A percentile compares a stretch with the other conserved stretches of the same genome.
phyloP scores from a whole-genome alignment of 352 stramenopile species.

The Aphanomyces cochlioides region DNA sequence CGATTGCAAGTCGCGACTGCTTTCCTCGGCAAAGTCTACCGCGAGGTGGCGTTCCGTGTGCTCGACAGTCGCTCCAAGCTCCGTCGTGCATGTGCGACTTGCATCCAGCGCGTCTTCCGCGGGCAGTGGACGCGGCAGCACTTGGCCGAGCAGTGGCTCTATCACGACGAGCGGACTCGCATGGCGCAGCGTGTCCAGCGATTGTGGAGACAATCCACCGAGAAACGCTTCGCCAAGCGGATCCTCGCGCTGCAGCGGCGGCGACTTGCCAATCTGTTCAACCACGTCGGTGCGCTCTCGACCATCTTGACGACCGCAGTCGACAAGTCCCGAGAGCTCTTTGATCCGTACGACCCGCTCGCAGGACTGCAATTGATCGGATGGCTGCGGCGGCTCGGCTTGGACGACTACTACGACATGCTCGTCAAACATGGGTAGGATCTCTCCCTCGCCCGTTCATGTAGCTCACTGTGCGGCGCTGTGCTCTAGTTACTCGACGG shows the following conservation, averaged over 20 bases:
- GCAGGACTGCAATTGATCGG: slow-evolving; percentile 44
- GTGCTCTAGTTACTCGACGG: slow-evolving; percentile 8
- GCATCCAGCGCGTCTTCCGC: slow-evolving; percentile 10
- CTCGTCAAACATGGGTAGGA: slow-evolving; percentile 7
- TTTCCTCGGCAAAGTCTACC: not conserved
- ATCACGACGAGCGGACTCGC: slow-evolving; percentile 31
- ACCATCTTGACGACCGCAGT: slow-evolving; percentile 42
- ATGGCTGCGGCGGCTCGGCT: slow-evolving; percentile 59
- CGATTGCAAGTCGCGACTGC: slow-evolving; percentile 8
- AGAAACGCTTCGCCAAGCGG: slow-evolving; percentile 45
- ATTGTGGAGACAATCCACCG: slow-evolving; percentile 53
- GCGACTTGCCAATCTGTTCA: slow-evolving; percentile 54
- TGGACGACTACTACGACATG: slow-evolving; percentile 44
- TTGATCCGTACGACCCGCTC: slow-evolving; percentile 59
- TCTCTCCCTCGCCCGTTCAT: not conserved
- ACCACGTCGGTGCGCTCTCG: slow-evolving; percentile 30
- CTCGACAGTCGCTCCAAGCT: not conserved
- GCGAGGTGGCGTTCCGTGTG: not conserved
- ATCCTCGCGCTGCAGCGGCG: slow-evolving; percentile 51
- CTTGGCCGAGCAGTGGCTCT: slow-evolving; percentile 6
- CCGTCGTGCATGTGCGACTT: not conserved
- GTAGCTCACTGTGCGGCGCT: not conserved
- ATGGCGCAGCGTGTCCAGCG: slow-evolving; percentile 64
- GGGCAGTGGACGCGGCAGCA: not conserved
- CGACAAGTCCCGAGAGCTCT: slow-evolving; percentile 35